A percentile compares a stretch with the other conserved stretches of the same genome.
phyloP scores from a whole-genome alignment of 169 alveolate genomes.

The Neospora caninum region DNA sequence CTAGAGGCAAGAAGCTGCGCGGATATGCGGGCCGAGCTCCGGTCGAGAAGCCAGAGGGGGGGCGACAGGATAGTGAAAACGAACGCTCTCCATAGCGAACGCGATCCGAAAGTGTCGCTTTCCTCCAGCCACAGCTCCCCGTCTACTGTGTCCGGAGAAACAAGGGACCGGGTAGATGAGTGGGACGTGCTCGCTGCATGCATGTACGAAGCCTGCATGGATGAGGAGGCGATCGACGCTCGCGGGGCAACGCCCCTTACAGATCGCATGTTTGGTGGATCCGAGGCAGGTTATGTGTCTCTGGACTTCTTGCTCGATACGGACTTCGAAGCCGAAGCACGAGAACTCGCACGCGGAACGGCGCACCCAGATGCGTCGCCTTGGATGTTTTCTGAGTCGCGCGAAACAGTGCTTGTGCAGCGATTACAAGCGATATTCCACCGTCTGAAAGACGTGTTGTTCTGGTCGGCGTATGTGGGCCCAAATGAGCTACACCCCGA shows the following conservation, averaged over 20 bases:
- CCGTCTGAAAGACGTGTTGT: neutral
- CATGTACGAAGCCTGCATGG: slow-evolving; percentile 28
- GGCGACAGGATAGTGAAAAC: neutral
- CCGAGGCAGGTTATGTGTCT: neutral
- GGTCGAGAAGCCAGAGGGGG: neutral
- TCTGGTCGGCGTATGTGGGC: neutral
- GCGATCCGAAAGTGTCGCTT: neutral
- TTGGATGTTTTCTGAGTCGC: no score
- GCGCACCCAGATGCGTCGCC: neutral
- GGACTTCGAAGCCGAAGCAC: neutral
- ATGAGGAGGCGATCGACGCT: slow-evolving; percentile 15
- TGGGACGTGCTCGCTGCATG: slow-evolving; percentile 28
- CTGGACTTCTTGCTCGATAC: neutral
- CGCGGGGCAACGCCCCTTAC: slow-evolving; percentile 36
- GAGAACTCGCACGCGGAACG: neutral
- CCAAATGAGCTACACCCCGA: slow-evolving; percentile 21
- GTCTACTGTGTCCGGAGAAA: neutral
- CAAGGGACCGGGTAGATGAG: neutral
- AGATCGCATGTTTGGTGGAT: neutral
- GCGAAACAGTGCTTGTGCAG: neutral
- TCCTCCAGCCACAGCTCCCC: neutral
- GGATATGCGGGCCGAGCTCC: slow-evolving; percentile 2
- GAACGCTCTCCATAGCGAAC: neutral
- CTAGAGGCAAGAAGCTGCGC: slow-evolving; percentile 26
- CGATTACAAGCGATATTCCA: neutral